These are phyloP conservation scores for Suhomyces anneliseae DNA, from an alignment of 1,139 yeast genomes.

Conservation along the genomic window DNA sequence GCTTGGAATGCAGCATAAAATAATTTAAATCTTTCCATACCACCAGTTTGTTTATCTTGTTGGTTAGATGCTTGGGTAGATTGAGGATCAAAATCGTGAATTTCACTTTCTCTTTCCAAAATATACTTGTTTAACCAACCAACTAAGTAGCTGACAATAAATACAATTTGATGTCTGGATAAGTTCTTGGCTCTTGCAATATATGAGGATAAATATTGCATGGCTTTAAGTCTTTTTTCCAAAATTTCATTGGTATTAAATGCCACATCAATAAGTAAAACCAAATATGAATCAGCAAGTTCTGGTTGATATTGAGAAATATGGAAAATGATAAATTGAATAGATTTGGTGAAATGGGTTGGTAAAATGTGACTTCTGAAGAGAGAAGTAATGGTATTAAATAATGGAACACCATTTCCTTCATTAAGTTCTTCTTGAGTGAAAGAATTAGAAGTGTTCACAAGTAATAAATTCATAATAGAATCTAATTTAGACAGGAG, in stretches of 20 bases:
- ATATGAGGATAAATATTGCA: constrained; percentile 90
- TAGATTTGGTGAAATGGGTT: constrained; percentile 88
- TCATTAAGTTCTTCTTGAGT: constrained; percentile 51
- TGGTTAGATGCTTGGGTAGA: constrained; percentile 11
- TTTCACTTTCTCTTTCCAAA: constrained; percentile 79
- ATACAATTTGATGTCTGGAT: constrained; percentile 68
- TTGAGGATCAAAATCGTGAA: constrained; percentile 45
- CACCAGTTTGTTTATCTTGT: constrained; percentile 35
- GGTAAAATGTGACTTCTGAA: constrained; percentile 85
- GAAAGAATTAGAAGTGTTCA: constrained; percentile 50
- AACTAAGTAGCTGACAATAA: constrained; percentile 74
- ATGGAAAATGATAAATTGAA: constrained; percentile 82
- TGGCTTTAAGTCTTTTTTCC: constrained; percentile 79
- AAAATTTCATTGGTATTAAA: constrained; percentile 65
- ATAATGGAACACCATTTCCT: constrained; percentile 72
- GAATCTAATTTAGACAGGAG: constrained; percentile 70
- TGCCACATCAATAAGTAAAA: constrained; percentile 78
- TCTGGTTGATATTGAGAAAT: constrained; percentile 81
- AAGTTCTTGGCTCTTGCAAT: constrained; percentile 83
- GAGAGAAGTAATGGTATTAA: constrained; percentile 70
- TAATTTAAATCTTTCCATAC: constrained; percentile 78
- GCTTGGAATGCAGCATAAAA: constrained; percentile 96
- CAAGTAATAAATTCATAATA: constrained; percentile 56
- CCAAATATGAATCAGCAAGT: constrained; percentile 81
- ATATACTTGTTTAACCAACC: constrained; percentile 84